Evolutionary conservation across 164 flowering plant species (phyloP).

Genomic region (Vitis riparia): DNA sequence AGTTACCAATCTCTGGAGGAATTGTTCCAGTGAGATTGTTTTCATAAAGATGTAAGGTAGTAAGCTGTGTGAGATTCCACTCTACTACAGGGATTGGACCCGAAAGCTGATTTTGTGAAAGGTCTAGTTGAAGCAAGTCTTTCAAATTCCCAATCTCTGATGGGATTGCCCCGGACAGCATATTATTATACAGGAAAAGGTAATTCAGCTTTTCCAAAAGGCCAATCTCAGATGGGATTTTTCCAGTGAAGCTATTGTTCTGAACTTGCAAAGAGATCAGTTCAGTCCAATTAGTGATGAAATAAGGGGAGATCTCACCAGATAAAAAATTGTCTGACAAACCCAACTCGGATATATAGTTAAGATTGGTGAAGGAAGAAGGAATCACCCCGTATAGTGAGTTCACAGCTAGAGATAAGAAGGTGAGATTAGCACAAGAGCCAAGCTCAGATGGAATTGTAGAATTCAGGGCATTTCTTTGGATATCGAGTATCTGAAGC

Average conservation of each 20-base stretch:
- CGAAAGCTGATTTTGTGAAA: slow-evolving; percentile 53
- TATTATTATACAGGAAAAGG: slow-evolving; percentile 47
- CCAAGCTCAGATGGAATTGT: slow-evolving; percentile 59
- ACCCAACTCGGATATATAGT: slow-evolving; percentile 32
- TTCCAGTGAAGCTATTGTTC: slow-evolving; percentile 40
- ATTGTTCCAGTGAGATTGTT: slow-evolving; percentile 35
- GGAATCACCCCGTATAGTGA: slow-evolving; percentile 42
- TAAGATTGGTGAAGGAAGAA: slow-evolving; percentile 39
- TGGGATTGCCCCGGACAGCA: too few relatives aligned
- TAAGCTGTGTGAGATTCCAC: slow-evolving; percentile 31
- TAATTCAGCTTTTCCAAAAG: slow-evolving; percentile 26
- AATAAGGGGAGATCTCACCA: slow-evolving; percentile 34
- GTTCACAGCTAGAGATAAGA: slow-evolving; percentile 44
- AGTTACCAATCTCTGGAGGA: slow-evolving; percentile 38
- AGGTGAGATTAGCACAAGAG: slow-evolving; percentile 41
- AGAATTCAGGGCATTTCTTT: slow-evolving; percentile 34
- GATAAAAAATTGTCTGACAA: slow-evolving; percentile 36
- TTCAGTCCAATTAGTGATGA: slow-evolving; percentile 35
- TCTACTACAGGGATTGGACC: slow-evolving; percentile 45
- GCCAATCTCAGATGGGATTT: slow-evolving; percentile 51
- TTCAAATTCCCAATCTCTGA: slow-evolving; percentile 37
- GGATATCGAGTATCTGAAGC: slow-evolving; percentile 39
- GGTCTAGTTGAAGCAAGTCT: slow-evolving; percentile 31
- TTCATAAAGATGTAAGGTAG: slow-evolving; percentile 22
- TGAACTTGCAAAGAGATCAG: slow-evolving; percentile 42